Evolutionary conservation across 164 flowering plant species (phyloP), one percentile per base, ranked within the genome.

Genomic region (Chimonanthus praecox): DNA sequence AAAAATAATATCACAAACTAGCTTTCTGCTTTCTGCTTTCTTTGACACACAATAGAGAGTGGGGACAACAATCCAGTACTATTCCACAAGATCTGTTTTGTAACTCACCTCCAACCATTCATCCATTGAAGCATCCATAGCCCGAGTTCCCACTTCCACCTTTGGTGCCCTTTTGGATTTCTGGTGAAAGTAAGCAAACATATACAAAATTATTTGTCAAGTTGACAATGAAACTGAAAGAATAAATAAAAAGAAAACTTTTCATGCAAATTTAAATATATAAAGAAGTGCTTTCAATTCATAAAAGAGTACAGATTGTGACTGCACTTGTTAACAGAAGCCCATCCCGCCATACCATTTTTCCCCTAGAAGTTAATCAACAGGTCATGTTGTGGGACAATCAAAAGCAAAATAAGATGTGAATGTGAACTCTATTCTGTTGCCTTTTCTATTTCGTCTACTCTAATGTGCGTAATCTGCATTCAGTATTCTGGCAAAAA

Each of bases 71-170:
- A 54, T 54, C 60, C 60, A 33, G 33, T 33, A 33, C 33, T 1
- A 10, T 7, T 54, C 60, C 60, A 54, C 60, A 13, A 2, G 15
- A 54, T 33, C 15, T 6, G 43, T 20, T 6, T 51, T 15, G 20
- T 54, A 33, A 82, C 83, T 63, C 11, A 92, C 97, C 97, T 94
- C 83, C 76, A 94, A 87, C 97, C 98, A 92, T 80, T 94, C 98
- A 78, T 94, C 98, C 86, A 87, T 74, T 7, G 95, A 88, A 47
- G 90, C 87, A 83, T 92, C 95, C 45, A 80, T 84, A 71, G 89
- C 81, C 62, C 76, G 81, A 50, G 98, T 92, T 73, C 98, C 97
- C 72, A 92, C 94, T 85, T 94, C 98, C 74, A 94, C 97, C 89
- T 91, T 94, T 6, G 91, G 83, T 21, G 87, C 86, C 83, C 83